A percentile compares a stretch with the other conserved stretches of the same genome.
phyloP scores from a whole-genome alignment of 1,284 basidiomycete genomes.

The Melanopsichium pennsylvanicum region DNA sequence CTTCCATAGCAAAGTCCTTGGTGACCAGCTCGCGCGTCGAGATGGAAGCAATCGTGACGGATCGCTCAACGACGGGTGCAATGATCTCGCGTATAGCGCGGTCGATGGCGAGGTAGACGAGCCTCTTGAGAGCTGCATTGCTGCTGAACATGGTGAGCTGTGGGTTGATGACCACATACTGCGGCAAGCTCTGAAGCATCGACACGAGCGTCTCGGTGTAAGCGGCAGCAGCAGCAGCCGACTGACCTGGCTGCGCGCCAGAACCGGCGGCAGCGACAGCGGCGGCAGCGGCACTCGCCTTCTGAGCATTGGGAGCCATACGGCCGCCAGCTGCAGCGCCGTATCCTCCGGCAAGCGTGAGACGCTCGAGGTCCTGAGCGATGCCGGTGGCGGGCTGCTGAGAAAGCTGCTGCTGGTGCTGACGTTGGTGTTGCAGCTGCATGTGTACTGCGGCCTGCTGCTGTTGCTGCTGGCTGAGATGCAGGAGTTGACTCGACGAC shows the following conservation, averaged over 20 bases:
- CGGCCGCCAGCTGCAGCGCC: constrained; percentile 31
- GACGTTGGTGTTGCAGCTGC: constrained; percentile 42
- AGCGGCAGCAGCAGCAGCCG: constrained; percentile 60
- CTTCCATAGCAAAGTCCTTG: constrained; percentile 96
- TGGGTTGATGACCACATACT: constrained; percentile 79
- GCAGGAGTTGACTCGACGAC: constrained; percentile 34
- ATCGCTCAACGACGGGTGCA: constrained; percentile 94
- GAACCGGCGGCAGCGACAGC: constrained; percentile 43
- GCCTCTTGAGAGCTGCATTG: constrained; percentile 86
- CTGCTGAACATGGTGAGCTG: constrained; percentile 73
- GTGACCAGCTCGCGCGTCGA: constrained; percentile 93
- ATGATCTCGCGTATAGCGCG: constrained; percentile 97
- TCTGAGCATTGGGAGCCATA: constrained; percentile 35
- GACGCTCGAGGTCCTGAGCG: constrained; percentile 51
- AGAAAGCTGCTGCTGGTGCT: constrained; percentile 45
- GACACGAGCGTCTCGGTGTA: constrained; percentile 71
- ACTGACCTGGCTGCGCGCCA: constrained; percentile 39
- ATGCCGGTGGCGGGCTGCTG: constrained; percentile 46
- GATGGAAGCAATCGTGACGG: constrained; percentile 98
- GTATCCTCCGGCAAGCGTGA: constrained; percentile 44
- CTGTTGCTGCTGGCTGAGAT: constrained; percentile 49
- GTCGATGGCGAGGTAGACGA: constrained; percentile 89
- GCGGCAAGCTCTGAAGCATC: constrained; percentile 78
- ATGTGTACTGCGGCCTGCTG: constrained; percentile 38
- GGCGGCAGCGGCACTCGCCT: constrained; percentile 40